Evolutionary conservation across 1,284 basidiomycete species (phyloP), one percentile per base, ranked within the genome.

Genomic region (Melampsora larici-populina): DNA sequence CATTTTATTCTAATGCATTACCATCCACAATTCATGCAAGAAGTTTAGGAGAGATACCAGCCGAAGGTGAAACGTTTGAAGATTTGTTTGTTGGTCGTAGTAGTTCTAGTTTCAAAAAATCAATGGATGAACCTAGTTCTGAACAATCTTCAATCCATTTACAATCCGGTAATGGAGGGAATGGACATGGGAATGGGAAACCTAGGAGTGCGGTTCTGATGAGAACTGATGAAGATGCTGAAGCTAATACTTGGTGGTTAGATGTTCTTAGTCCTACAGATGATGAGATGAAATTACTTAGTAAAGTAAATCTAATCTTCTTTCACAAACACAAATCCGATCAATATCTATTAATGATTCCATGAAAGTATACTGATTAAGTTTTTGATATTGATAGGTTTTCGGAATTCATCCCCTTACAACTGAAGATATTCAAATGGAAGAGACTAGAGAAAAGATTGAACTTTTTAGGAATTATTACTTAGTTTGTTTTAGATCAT

Each of bases 381-480:
- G 60, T n/a, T 62, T 48, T 78, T 33, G 64, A 24, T 26, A 46
- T 11, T 6, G 13, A 15, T 80, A 95, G 93, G 94, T 95, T 17
- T 99, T 98, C 85, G 89, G 89, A 18, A 97, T 99, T 82, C 97
- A 99, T 85, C 97, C 97, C 3, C 87, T 99, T 79, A 99, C 97
- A 6, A 97, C 95, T 18, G 97, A 99, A 86, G 97, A 99, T 87
- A 99, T 99, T 83, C 90, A 94, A 82, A 97, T 98, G 91, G 96
- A 99, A 84, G 97, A 99, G 86, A 93, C 95, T 51, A 92, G 97
- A 81, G 97, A 99, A 86, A 99, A 99, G 87, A 99, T 99, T 81
- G 97, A 99, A 84, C 88, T 99, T 24, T 99, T 99, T 88, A 88
- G 95, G 78, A 97, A 97, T 84, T 99, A 99, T 84, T 99, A 98